Evolutionary conservation across 2,329 filamentous ascomycete genomes (phyloP), one percentile per base, ranked within the genome.

Genomic region (Akanthomyces uredinophilus): DNA sequence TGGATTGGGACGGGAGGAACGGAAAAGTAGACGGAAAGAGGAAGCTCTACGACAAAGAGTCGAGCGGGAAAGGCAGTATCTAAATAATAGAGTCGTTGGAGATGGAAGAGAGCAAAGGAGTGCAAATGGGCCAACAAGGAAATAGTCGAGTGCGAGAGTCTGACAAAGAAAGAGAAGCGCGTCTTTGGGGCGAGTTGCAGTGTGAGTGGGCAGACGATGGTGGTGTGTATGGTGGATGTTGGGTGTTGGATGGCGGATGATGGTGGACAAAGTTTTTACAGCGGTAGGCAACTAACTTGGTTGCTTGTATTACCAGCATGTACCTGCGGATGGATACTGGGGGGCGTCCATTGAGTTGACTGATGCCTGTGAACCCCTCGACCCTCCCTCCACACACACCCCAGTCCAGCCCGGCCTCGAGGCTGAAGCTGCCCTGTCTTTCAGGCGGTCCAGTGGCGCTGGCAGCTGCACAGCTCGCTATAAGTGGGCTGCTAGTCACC

Each of bases 11-110:
- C 39, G 27, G 29, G 49, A 49, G 39, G 29, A 29, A 57, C 53
- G 60, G 60, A 51, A 62, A 62, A 57, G 44, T 57, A 46, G 60
- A 62, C 60, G 18, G 60, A 62, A 62, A 62, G 35, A 57, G 60
- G 53, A 62, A 62, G 52, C 60, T 43, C 14, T 62, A 51, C 60
- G 60, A 57, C 53, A 41, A 49, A 18, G 13, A 49, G 29, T 61
- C 50, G 59, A 41, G 46, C 52, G 52, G 60, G 53, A 62, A 56
- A 52, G 27, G 46, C 44, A 29, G 44, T 44, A 35, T 57, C 60
- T 62, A 62, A 56, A 62, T 57, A 57, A 57, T 37, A 7, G 29
- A 24, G 27, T 20, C 3, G 8, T 14, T 51, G 52, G 14, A 18
- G 52, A 44, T 41, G 52, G 11, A 20, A 29, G 13, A 18, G 27